Conservation (phyloP, 371 early-diverging fungal species). For the Mortierella sp. region DNA sequence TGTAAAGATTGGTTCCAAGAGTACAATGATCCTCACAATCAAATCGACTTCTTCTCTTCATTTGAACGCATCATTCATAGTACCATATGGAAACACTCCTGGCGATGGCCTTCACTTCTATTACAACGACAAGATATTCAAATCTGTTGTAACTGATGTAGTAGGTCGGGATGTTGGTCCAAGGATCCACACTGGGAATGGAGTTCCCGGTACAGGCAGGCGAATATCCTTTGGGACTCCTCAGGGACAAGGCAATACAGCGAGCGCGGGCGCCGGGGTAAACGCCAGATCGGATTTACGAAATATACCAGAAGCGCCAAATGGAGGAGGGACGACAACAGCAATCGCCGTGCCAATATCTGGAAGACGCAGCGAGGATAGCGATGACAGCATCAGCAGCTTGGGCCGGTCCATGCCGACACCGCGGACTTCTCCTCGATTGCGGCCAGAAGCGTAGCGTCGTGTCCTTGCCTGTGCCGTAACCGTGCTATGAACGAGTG, state of each 20-base stretch:
- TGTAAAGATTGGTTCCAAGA: too few species aligned
- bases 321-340: neutral
- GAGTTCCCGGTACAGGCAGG: neutral
- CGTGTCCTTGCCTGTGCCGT: neutral
- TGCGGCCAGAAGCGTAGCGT: conserved; percentile 13
- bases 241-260: too few species aligned
- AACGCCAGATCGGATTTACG: too few species aligned
- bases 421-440: conserved; percentile 31
- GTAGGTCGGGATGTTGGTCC: conserved; percentile 33
- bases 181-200: neutral
- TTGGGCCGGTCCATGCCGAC: conserved; percentile 43
- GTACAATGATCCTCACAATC: neutral
- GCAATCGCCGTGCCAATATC: conserved; percentile 12
- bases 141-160: conserved; percentile 54
- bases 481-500: too few species aligned
- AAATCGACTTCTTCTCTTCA: neutral
- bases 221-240: too few species aligned
- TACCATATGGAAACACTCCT: conserved; percentile 51
- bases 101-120: conserved; percentile 64
- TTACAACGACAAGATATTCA: conserved; percentile 58
- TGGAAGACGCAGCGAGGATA: conserved; percentile 15
- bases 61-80: conserved; percentile 7
- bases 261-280: neutral
- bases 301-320: neutral
- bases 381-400: conserved; percentile 35